Evolutionary conservation across 345 rosid species (phyloP).

Genomic region (Corchorus capsularis): DNA sequence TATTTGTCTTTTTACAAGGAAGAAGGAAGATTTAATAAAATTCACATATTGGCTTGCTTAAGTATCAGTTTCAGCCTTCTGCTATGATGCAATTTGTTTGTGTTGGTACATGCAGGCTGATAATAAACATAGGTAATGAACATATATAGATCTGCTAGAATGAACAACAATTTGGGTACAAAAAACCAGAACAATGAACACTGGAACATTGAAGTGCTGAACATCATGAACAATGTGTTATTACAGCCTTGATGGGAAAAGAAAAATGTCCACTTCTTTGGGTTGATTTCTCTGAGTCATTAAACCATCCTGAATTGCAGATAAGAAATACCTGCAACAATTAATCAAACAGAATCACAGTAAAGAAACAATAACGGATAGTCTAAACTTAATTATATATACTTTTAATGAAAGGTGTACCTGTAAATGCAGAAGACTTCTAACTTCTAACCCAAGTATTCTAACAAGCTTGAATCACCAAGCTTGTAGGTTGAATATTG

Average conservation of each 20-base stretch:
- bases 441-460: constrained; percentile 14
- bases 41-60: too few relatives aligned
- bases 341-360: neutral
- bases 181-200: too few relatives aligned
- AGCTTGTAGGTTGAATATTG: neutral
- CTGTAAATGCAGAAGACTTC: neutral
- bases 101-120: too few relatives aligned
- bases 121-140: too few relatives aligned
- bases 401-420: neutral
- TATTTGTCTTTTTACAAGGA: too few relatives aligned
- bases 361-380: neutral
- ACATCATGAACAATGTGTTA: too few relatives aligned
- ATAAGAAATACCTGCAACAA: neutral
- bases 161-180: too few relatives aligned
- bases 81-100: too few relatives aligned
- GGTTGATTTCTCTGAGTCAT: neutral
- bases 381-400: neutral
- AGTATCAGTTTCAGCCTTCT: too few relatives aligned
- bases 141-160: too few relatives aligned
- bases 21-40: too few relatives aligned
- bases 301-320: neutral
- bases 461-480: constrained; percentile 5
- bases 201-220: too few relatives aligned
- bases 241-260: neutral
- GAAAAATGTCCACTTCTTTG: neutral